Conservation (phyloP, 176 grass and related monocot genomes). For the Pontederia crassipes region DNA sequence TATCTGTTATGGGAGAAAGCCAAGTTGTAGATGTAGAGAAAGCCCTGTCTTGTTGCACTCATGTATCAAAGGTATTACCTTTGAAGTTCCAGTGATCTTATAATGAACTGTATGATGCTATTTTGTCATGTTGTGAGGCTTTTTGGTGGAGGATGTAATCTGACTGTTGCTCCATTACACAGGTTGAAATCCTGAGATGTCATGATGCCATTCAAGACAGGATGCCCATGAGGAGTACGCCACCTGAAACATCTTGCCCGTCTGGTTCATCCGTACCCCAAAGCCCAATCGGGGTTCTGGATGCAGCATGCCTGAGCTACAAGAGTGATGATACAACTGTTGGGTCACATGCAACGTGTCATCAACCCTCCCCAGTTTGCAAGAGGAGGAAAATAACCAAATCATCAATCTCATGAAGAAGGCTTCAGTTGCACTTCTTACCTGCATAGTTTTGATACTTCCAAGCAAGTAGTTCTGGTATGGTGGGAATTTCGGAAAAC, state of each 20-base stretch:
- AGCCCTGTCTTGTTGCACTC: slow-evolving; percentile 30
- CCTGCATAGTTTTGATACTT: slow-evolving; percentile 17
- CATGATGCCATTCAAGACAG: slow-evolving; percentile 64
- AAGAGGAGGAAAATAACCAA: slow-evolving; percentile 69
- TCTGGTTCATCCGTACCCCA: slow-evolving; percentile 44
- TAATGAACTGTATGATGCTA: background rate
- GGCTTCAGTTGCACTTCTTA: background rate
- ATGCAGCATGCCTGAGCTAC: slow-evolving; percentile 76
- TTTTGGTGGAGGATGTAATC: slow-evolving; percentile 1
- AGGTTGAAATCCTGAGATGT: slow-evolving; percentile 74
- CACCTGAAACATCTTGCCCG: slow-evolving; percentile 34
- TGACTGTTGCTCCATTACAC: background rate
- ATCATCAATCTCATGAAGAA: slow-evolving; percentile 11
- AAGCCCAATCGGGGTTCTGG: slow-evolving; percentile 83
- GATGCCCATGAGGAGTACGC: slow-evolving; percentile 35
- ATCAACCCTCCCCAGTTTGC: slow-evolving; percentile 33
- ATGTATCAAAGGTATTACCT: slow-evolving; percentile 48
- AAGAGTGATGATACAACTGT: slow-evolving; percentile 32
- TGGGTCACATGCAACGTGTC: slow-evolving; percentile 37
- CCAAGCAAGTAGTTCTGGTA: slow-evolving; percentile 6
- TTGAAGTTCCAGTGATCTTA: slow-evolving; percentile 3
- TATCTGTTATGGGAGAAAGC: slow-evolving; percentile 26
- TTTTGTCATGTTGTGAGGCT: slow-evolving; percentile 3
- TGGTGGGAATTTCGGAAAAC: slow-evolving; percentile 5
- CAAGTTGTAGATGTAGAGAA: slow-evolving; percentile 25